Evolutionary conservation across 2,329 filamentous ascomycete species (phyloP).

Genomic region (Neofusicoccum cordaticola): DNA sequence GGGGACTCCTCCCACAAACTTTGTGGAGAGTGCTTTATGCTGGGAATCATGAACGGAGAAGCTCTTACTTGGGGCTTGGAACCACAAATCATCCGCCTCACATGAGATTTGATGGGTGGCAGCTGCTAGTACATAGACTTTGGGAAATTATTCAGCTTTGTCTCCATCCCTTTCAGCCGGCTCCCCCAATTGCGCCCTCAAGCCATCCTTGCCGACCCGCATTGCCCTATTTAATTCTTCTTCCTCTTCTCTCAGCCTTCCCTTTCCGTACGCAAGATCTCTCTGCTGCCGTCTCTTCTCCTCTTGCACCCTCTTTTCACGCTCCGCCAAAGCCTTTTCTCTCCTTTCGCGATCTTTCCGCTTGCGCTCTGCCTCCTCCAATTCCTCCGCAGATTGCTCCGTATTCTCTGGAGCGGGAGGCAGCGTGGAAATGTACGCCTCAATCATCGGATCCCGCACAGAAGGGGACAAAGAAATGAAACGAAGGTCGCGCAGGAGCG

Average conservation of each 20-base stretch:
- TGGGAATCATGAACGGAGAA: no score
- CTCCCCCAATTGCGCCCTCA: slow-evolving; percentile 57
- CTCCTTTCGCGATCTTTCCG: slow-evolving; percentile 43
- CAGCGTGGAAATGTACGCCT: slow-evolving; percentile 64
- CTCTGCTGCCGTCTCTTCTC: slow-evolving; percentile 60
- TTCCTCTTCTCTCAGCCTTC: slow-evolving; percentile 63
- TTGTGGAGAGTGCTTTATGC: no score
- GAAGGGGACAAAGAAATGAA: slow-evolving; percentile 65
- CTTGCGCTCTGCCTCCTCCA: slow-evolving; percentile 47
- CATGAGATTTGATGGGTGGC: no score
- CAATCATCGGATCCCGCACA: slow-evolving; percentile 63
- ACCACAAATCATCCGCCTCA: no score
- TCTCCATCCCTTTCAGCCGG: not conserved
- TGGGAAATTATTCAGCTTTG: not conserved
- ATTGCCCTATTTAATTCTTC: slow-evolving; percentile 66
- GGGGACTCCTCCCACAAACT: no score
- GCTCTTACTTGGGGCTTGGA: no score
- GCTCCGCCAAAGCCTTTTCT: slow-evolving; percentile 65
- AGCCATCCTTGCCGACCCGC: slow-evolving; percentile 64
- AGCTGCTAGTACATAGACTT: no score
- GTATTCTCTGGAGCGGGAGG: slow-evolving; percentile 54
- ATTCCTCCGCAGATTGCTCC: slow-evolving; percentile 46
- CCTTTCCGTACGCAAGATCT: slow-evolving; percentile 60
- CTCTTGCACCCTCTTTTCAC: slow-evolving; percentile 61
- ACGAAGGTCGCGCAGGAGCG: slow-evolving; percentile 64